Evolutionary conservation across 129 eudicot genomes (phyloP), one percentile per base, ranked within the genome.

Genomic region (Chrysanthemum seticuspe): DNA sequence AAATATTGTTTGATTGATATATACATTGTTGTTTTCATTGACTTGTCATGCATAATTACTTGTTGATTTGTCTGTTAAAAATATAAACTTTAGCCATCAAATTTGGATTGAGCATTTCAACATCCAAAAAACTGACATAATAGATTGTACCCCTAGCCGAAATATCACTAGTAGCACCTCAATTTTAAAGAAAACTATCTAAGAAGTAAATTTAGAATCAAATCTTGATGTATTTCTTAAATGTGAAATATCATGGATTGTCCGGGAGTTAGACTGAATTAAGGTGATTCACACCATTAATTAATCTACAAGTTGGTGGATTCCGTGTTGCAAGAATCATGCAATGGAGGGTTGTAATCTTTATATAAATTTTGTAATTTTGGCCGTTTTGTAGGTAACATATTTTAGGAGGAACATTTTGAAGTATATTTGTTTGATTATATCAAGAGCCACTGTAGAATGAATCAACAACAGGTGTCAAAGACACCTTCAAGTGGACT

Each of bases 391-490:
- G 58, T 77, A 72, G 78, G 66, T 10, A 75, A 65, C 11, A 16
- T 62, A n/a, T 14, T 14, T 52, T 15, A 45, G 11, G 23, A 44
- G 47, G 13, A 10, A 61, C 7, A 9, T 50, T n/a, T 4, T 34
- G 23, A 19, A 66, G 56, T 27, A 34, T 55, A 36, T 70, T 27
- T 65, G 8, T 12, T 69, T 11, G 67, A 25, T 15, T 76, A n/a
- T 7, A 27, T 48, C 34, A 27, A 62, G 36, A 50, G 57, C 34
- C 76, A 7, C 50, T 65, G 36, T 44, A 74, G 55, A 50, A 82
- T 86, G 91, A 83, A 75, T 74, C 87, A 84, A 66, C 84, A 73
- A 36, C 76, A 73, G 48, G 74, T 70, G 63, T 64, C 72, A 7
- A 71, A 69, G 12, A 79, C 55, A 67, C 70, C 79, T 36, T 62